Evolutionary conservation across 2,329 filamentous ascomycete species (phyloP), one percentile per base, ranked within the genome.

Genomic region (Penicillium corylophilum): DNA sequence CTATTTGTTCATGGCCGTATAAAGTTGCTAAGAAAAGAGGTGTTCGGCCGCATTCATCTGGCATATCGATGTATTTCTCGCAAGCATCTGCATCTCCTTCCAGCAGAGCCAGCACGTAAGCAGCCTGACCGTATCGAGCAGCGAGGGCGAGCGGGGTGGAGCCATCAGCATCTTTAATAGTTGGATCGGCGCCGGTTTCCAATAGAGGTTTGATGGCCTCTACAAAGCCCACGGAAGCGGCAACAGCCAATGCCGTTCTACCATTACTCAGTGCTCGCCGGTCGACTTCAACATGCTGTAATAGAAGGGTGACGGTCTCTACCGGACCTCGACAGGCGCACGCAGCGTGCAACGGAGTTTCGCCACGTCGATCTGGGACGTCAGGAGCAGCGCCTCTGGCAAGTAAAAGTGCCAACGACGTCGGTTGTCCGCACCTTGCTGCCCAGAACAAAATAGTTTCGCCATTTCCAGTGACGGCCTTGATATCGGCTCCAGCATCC

Each of bases 381-480:
- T 54, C 31, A 38, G 44, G 53, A 46, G 66, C 52, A 8, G 63
- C 63, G 18, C 59, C 62, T 12, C 53, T 59, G 16, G 61, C 52
- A 15, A 70, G 49, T 20, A 72, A 48, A 31, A 66, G 57, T 16
- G 55, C 51, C 24, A 64, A 55, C 22, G 62, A 41, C 3, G 43
- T 45, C n/a, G 56, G 50, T 16, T 59, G 46, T 9, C 57, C 56
- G 15, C 51, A 53, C 15, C 44, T 46, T 9, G 55, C 57, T 7
- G 64, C 64, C 22, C 61, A 52, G 53, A 64, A 63, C 4, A 66
- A 48, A 20, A 57, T 53, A 1, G 57, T 60, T 33, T 68, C 64
- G 16, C 66, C 62, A 12, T 54, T 44, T 35, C 59, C 54, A n/a
- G 64, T 61, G 35, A 54, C 63, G 47, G 50, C 64, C 48, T 65